Percentiles rank a stretch among this genome's conserved stretches.
phyloP scores from a whole-genome alignment of 2,329 filamentous ascomycete genomes.

The Colletotrichum trifolii region DNA sequence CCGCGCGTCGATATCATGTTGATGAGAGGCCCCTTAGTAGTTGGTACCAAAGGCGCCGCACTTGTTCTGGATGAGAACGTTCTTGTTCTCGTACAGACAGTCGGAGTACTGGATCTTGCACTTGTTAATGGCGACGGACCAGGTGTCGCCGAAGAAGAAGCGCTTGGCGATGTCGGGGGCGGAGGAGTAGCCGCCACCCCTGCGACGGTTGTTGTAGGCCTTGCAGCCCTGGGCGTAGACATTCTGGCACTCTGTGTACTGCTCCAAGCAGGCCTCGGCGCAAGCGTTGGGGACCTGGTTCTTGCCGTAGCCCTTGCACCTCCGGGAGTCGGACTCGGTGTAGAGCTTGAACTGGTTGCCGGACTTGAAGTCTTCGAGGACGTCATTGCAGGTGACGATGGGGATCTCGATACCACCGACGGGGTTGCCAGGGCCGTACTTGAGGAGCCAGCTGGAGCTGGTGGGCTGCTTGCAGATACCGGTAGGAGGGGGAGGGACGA shows the following conservation, averaged over 20 bases:
- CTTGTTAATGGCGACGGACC: slow-evolving; percentile 49
- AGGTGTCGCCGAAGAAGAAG: slow-evolving; percentile 42
- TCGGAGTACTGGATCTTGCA: slow-evolving; percentile 62
- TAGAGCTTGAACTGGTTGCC: slow-evolving; percentile 64
- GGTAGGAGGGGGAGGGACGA: slow-evolving; percentile 58
- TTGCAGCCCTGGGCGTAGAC: slow-evolving; percentile 63
- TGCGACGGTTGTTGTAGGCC: slow-evolving; percentile 39
- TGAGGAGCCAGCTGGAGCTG: slow-evolving; percentile 65
- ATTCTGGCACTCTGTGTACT: slow-evolving; percentile 59
- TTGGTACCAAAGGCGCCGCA: slow-evolving; percentile 51
- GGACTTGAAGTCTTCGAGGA: slow-evolving; percentile 51
- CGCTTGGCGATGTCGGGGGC: slow-evolving; percentile 36
- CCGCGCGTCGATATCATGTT: neutral
- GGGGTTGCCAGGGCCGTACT: slow-evolving; percentile 73
- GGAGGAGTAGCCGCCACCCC: slow-evolving; percentile 28
- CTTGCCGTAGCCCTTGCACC: slow-evolving; percentile 58
- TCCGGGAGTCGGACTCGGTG: slow-evolving; percentile 52
- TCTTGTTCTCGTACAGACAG: slow-evolving; percentile 56
- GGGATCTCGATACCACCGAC: slow-evolving; percentile 64
- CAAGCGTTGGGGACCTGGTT: slow-evolving; percentile 54
- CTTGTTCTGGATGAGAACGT: slow-evolving; percentile 49
- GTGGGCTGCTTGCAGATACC: slow-evolving; percentile 65
- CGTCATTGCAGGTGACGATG: slow-evolving; percentile 66
- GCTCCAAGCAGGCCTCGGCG: slow-evolving; percentile 62
- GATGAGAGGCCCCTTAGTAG: slow-evolving; percentile 30